phyloP scores from a whole-genome alignment of 768 basidiomycete genomes.

The Podaxis sp. region DNA sequence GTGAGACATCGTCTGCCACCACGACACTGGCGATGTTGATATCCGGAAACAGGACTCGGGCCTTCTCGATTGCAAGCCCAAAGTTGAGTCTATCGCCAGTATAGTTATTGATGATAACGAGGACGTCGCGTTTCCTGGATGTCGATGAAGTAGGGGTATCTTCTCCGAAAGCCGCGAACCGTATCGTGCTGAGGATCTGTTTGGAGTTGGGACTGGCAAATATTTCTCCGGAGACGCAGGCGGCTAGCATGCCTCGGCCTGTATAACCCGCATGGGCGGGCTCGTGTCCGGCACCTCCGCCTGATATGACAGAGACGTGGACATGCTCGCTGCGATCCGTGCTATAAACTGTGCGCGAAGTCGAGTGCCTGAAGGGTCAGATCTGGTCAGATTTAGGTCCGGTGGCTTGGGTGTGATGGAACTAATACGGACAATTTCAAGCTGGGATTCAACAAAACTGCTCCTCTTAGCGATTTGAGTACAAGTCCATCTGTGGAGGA shows the following conservation, averaged over 20 bases:
- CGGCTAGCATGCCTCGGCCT: slow-evolving; percentile 51
- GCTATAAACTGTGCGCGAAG: slow-evolving; percentile 33
- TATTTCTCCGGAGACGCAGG: slow-evolving; percentile 56
- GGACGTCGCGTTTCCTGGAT: slow-evolving; percentile 23
- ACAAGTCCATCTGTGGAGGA: slow-evolving; percentile 37
- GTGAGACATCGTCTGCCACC: slow-evolving; percentile 54
- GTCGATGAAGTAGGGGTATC: neutral
- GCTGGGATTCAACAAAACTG: slow-evolving; percentile 35
- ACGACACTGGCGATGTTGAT: slow-evolving; percentile 41
- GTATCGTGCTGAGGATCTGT: slow-evolving; percentile 47
- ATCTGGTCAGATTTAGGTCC: neutral
- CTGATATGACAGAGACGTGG: slow-evolving; percentile 38
- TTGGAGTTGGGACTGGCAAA: slow-evolving; percentile 61
- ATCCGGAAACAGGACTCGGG: slow-evolving; percentile 26
- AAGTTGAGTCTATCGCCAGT: slow-evolving; percentile 58
- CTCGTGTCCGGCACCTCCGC: slow-evolving; percentile 56
- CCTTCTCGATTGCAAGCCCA: slow-evolving; percentile 52
- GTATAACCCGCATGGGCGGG: slow-evolving; percentile 56
- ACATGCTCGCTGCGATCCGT: slow-evolving; percentile 16
- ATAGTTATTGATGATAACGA: slow-evolving; percentile 43
- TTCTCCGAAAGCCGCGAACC: slow-evolving; percentile 35
- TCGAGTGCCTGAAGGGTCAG: slow-evolving; percentile 24
- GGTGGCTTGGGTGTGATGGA: neutral
- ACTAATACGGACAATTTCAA: slow-evolving; percentile 29
- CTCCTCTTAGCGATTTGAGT: slow-evolving; percentile 36